Evolutionary conservation across 208 protist genomes (phyloP).

Genomic region (Kentomonas sorsogonicus): DNA sequence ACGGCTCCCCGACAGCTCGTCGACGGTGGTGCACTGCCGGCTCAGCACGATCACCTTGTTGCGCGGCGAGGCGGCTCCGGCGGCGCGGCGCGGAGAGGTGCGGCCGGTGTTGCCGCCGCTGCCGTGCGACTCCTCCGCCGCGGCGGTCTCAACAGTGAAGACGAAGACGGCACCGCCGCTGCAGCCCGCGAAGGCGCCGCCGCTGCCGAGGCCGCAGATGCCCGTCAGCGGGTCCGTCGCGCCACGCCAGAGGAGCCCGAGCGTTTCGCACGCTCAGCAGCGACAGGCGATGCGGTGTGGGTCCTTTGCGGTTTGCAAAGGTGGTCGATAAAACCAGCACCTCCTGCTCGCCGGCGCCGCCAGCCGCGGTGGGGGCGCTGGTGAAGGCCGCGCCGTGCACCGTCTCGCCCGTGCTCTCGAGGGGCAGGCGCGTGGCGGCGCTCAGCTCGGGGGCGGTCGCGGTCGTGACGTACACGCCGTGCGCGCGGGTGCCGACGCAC

Average conservation of each 20-base stretch:
- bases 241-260: constrained; percentile 66
- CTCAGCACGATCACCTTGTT: constrained; percentile 41
- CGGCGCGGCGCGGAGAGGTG: neutral
- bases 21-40: constrained; percentile 48
- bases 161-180: constrained; percentile 29
- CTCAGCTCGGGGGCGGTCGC: constrained; percentile 34
- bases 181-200: constrained; percentile 53
- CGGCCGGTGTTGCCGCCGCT: neutral
- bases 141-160: constrained; percentile 26
- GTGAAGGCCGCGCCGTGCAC: constrained; percentile 59
- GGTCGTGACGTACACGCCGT: constrained; percentile 65
- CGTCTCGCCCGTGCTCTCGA: constrained; percentile 42
- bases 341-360: constrained; percentile 10
- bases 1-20: constrained; percentile 48
- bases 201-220: constrained; percentile 40
- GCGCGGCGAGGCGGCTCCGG: neutral
- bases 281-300: constrained; percentile 39
- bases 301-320: constrained; percentile 27
- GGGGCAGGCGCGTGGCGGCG: constrained; percentile 37
- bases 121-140: neutral
- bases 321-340: constrained; percentile 69
- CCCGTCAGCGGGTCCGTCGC: constrained; percentile 41
- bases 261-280: constrained; percentile 40
- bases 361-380: constrained; percentile 16
- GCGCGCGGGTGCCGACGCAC: constrained; percentile 55